These are phyloP conservation scores for Ogataea degrootiae DNA, from an alignment of 805 yeast genomes.

Conservation along the genomic window DNA sequence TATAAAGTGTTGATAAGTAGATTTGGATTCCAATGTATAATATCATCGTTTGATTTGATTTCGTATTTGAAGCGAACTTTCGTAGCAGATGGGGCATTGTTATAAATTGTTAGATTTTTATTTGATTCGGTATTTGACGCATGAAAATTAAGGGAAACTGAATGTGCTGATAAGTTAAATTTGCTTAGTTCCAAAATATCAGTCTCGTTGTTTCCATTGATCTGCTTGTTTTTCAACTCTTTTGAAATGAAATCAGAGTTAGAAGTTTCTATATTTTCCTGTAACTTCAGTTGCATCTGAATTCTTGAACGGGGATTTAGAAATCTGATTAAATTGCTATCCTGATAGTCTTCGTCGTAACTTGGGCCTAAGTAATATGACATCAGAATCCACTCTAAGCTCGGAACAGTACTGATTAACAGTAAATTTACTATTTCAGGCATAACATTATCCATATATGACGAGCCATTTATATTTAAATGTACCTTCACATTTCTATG, in stretches of 20 bases:
- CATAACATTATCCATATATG: slow-evolving; percentile 26
- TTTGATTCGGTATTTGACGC: slow-evolving; percentile 8
- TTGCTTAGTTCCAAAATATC: neutral
- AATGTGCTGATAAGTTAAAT: neutral
- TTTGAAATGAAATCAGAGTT: slow-evolving; percentile 2
- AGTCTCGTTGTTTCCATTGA: neutral
- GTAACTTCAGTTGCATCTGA: slow-evolving; percentile 24
- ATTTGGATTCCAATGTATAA: slow-evolving; percentile 15
- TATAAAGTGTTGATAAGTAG: slow-evolving; percentile 24
- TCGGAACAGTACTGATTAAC: slow-evolving; percentile 33
- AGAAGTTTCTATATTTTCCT: slow-evolving; percentile 11
- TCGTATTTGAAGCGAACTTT: neutral
- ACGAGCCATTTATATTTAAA: slow-evolving; percentile 10
- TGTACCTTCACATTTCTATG: neutral
- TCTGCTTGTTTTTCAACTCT: neutral
- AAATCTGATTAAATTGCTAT: slow-evolving; percentile 34
- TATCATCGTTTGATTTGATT: neutral
- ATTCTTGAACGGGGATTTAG: slow-evolving; percentile 29
- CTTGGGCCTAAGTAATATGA: slow-evolving; percentile 43
- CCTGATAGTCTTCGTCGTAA: slow-evolving; percentile 45
- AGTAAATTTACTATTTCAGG: slow-evolving; percentile 31
- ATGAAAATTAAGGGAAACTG: slow-evolving; percentile 19
- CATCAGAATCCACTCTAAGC: slow-evolving; percentile 48
- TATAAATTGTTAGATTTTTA: neutral
- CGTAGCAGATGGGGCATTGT: neutral